These are phyloP conservation scores for Hortaea werneckii DNA, from an alignment of 2,329 filamentous ascomycete species.

Conservation along the genomic window DNA sequence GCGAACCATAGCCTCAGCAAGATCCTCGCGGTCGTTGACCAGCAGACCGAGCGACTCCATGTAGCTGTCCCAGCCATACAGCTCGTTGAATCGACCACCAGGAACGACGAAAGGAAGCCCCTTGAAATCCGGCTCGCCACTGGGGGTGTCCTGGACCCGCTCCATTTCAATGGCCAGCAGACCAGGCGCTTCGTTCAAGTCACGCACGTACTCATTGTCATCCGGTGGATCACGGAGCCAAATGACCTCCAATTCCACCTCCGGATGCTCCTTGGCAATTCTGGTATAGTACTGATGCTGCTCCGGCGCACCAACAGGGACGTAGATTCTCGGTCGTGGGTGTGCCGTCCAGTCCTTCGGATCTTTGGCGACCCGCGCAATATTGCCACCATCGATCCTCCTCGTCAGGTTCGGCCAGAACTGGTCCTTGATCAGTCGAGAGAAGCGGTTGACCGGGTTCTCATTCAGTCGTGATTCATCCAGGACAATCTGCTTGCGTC, in stretches of 20 bases:
- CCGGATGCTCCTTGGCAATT: constrained; percentile 67
- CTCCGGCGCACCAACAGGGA: constrained; percentile 73
- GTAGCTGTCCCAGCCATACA: constrained; percentile 99
- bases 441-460: constrained; percentile 82
- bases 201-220: constrained; percentile 71
- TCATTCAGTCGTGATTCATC: constrained; percentile 88
- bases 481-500: constrained; percentile 78
- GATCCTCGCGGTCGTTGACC: constrained; percentile 70
- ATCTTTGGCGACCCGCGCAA: constrained; percentile 77
- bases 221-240: constrained; percentile 53
- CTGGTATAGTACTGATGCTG: constrained; percentile 83
- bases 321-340: constrained; percentile 81
- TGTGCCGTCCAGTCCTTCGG: constrained; percentile 93
- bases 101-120: constrained; percentile 96
- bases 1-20: constrained; percentile 87
- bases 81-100: constrained; percentile 91
- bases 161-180: constrained; percentile 85
- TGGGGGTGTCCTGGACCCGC: constrained; percentile 50
- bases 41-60: constrained; percentile 91
- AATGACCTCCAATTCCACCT: constrained; percentile 79
- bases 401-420: constrained; percentile 92
- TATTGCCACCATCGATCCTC: constrained; percentile 77
- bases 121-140: constrained; percentile 58
- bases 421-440: constrained; percentile 73
- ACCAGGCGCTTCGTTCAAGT: constrained; percentile 79